These are phyloP conservation scores for Lippia alba DNA, from an alignment of 305 asterid genomes.

Conservation along the genomic window DNA sequence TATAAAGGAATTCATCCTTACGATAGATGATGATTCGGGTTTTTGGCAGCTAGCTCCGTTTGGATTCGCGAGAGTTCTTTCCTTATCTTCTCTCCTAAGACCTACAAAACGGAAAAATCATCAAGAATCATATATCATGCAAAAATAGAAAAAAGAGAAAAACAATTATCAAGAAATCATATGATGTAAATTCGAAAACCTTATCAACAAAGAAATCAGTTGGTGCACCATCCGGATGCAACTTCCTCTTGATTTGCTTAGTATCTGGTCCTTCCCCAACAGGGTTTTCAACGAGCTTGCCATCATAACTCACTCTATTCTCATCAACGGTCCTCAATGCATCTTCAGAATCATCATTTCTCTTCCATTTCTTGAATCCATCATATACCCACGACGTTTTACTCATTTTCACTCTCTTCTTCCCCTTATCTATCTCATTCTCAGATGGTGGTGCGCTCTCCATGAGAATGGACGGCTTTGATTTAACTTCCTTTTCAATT, in stretches of 20 bases:
- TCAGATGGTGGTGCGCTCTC: constrained; percentile 50
- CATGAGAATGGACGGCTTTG: constrained; percentile 66
- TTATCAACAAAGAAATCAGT: constrained; percentile 81
- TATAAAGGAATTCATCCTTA: constrained; percentile 37
- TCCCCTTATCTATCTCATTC: constrained; percentile 39
- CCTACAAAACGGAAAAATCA: constrained; percentile 43
- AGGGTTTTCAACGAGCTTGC: constrained; percentile 52
- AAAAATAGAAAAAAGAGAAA: not conserved
- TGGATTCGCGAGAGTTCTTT: constrained; percentile 57
- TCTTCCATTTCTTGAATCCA: constrained; percentile 86
- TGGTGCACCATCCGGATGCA: constrained; percentile 69
- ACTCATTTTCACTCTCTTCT: constrained; percentile 40
- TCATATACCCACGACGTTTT: constrained; percentile 67
- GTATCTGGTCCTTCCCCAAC: constrained; percentile 62
- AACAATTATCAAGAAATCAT: not conserved
- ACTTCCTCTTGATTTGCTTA: constrained; percentile 66
- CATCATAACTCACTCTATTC: constrained; percentile 43
- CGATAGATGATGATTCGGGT: constrained; percentile 49
- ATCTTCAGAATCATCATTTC: constrained; percentile 50
- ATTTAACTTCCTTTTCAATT: constrained; percentile 40
- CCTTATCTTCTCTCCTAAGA: constrained; percentile 70
- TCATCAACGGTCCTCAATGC: constrained; percentile 44
- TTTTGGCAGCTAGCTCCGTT: constrained; percentile 40
- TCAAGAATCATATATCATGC: not conserved
- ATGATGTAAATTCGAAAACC: constrained; percentile 40